phyloP scores from a whole-genome alignment of 225 moss, liverwort and hornwort genomes.

The Lunularia cruciata region DNA sequence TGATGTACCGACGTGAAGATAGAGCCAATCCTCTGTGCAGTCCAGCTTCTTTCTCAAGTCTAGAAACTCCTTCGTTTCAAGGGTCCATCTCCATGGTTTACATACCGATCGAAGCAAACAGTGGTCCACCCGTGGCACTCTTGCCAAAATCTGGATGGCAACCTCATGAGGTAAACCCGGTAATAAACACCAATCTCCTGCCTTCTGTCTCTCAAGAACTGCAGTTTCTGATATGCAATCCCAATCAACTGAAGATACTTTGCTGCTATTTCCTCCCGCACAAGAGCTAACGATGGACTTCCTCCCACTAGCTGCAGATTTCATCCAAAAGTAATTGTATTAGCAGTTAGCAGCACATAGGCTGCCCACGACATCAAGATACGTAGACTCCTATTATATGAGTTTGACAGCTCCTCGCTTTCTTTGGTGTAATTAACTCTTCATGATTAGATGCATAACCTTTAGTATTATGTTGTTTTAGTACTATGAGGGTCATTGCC shows the following conservation, averaged over 20 bases:
- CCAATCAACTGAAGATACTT: slow-evolving; percentile 19
- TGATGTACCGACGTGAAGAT: slow-evolving; percentile 51
- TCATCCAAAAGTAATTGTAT: not conserved
- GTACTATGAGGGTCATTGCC: too few relatives aligned
- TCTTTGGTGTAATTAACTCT: too few relatives aligned
- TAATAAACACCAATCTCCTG: slow-evolving; percentile 46
- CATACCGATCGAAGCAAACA: slow-evolving; percentile 40
- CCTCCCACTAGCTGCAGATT: slow-evolving; percentile 31
- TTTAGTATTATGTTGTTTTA: too few relatives aligned
- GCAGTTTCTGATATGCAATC: slow-evolving; percentile 32
- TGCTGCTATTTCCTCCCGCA: slow-evolving; percentile 22
- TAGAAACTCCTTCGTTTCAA: slow-evolving; percentile 45
- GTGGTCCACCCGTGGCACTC: slow-evolving; percentile 46
- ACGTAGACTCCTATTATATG: too few relatives aligned
- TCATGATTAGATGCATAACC: too few relatives aligned
- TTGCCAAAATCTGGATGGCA: slow-evolving; percentile 46
- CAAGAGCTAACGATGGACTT: slow-evolving; percentile 30
- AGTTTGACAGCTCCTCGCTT: too few relatives aligned
- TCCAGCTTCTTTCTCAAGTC: slow-evolving; percentile 39
- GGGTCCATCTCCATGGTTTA: slow-evolving; percentile 46
- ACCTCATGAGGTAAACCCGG: slow-evolving; percentile 52
- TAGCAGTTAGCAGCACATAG: too few relatives aligned
- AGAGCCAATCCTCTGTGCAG: slow-evolving; percentile 54
- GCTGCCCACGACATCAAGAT: too few relatives aligned
- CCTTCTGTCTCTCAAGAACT: slow-evolving; percentile 35